Evolutionary conservation across 805 yeast species (phyloP).

Genomic region (Yarrowia bubula): DNA sequence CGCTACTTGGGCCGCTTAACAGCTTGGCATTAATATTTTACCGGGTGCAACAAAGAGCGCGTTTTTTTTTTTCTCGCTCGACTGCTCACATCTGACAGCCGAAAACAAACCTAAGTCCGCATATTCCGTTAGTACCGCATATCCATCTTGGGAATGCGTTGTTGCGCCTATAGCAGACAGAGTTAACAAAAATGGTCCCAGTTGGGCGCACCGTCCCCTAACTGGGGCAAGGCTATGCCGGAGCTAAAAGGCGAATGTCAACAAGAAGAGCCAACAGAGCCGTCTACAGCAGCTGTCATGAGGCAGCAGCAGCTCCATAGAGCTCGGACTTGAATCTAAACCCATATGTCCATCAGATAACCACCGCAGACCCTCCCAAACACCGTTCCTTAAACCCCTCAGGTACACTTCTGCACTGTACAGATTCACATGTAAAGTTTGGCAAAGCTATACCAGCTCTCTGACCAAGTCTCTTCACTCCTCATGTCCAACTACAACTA

Average conservation of each 20-base stretch:
- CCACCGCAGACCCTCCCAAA: background rate
- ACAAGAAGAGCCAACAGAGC: background rate
- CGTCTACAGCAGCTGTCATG: too few species aligned
- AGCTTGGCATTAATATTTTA: background rate
- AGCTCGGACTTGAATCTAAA: background rate
- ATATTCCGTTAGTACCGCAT: background rate
- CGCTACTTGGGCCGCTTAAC: background rate
- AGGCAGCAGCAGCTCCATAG: too few species aligned
- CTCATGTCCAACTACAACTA: conserved; percentile 23
- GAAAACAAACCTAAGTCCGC: background rate
- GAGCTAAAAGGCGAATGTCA: conserved; percentile 16
- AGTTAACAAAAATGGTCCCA: conserved; percentile 7
- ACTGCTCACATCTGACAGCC: background rate
- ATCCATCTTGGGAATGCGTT: background rate
- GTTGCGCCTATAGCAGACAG: background rate
- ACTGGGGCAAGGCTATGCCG: conserved; percentile 8
- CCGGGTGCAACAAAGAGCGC: too few species aligned
- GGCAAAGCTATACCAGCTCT: background rate
- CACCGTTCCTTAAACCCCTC: background rate
- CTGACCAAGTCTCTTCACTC: background rate
- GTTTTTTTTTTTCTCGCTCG: background rate
- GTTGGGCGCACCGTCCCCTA: conserved; percentile 6
- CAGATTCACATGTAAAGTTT: conserved; percentile 3
- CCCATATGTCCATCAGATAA: background rate
- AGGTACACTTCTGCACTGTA: background rate